Evolutionary conservation across 768 basidiomycete species (phyloP).

Genomic region (Mycena metata): DNA sequence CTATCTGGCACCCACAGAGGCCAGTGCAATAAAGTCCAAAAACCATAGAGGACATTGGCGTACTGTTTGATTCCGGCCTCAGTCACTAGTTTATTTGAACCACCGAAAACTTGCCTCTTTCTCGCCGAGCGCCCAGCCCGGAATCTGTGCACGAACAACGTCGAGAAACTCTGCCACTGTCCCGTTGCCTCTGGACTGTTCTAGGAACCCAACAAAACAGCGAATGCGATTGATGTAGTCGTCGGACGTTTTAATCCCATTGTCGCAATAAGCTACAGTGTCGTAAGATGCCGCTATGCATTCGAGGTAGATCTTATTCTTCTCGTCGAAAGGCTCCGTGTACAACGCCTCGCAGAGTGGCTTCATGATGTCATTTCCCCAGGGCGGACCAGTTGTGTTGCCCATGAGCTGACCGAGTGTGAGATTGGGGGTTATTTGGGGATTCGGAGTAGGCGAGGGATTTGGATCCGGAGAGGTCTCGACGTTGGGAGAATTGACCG

Average conservation of each 20-base stretch:
- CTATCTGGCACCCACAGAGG: constrained; percentile 1
- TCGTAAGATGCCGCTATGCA: constrained; percentile 7
- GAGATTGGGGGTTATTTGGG: background rate
- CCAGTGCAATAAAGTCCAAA: constrained; percentile 12
- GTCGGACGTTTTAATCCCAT: constrained; percentile 3
- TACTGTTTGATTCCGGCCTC: constrained; percentile 5
- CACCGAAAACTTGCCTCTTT: constrained; percentile 6
- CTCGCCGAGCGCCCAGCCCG: constrained; percentile 6
- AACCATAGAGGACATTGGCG: constrained; percentile 1
- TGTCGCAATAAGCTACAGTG: background rate
- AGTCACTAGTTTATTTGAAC: constrained; percentile 4
- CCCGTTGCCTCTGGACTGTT: background rate
- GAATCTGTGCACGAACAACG: constrained; percentile 14
- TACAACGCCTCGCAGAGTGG: constrained; percentile 16
- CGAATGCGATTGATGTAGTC: constrained; percentile 18
- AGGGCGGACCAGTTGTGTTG: constrained; percentile 11
- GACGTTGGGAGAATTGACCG: too few relatives aligned
- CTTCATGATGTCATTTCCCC: constrained; percentile 14
- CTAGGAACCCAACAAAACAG: constrained; percentile 11
- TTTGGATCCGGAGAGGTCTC: too few relatives aligned
- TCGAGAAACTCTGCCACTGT: constrained; percentile 15
- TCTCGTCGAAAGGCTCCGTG: constrained; percentile 18
- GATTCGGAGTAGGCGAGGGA: background rate
- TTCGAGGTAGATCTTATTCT: background rate
- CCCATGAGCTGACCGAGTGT: constrained; percentile 13